Conservation (phyloP, 2,329 filamentous ascomycete genomes). For the Colletotrichum sp. region DNA sequence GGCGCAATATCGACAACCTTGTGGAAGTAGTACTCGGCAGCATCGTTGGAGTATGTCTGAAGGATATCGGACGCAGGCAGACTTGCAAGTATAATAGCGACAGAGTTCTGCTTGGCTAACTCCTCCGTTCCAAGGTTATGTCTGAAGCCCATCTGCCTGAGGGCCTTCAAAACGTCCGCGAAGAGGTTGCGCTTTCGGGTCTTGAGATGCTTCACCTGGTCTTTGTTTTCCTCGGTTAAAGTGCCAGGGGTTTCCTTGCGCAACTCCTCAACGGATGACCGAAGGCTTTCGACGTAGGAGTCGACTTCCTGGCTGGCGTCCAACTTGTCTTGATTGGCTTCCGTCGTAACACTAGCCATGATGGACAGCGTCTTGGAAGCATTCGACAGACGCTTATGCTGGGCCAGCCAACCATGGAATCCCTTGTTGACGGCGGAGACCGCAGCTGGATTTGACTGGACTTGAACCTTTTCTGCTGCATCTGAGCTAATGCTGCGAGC, state of each 20-base stretch:
- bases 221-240: conserved; percentile 88
- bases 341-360: conserved; percentile 68
- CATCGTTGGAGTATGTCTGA: conserved; percentile 32
- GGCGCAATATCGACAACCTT: conserved; percentile 77
- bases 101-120: conserved; percentile 74
- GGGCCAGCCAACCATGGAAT: conserved; percentile 43
- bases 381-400: conserved; percentile 73
- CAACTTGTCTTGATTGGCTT: not conserved
- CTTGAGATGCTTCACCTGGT: conserved; percentile 86
- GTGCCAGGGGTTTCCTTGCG: conserved; percentile 81
- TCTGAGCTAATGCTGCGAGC: not conserved
- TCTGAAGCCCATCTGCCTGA: conserved; percentile 89
- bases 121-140: conserved; percentile 79
- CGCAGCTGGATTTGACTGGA: conserved; percentile 23
- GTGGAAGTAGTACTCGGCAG: conserved; percentile 77
- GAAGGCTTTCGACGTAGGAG: conserved; percentile 71
- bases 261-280: conserved; percentile 72
- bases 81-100: conserved; percentile 70
- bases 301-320: conserved; percentile 48
- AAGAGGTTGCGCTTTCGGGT: conserved; percentile 88
- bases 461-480: conserved; percentile 25
- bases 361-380: conserved; percentile 71
- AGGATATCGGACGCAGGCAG: conserved; percentile 27
- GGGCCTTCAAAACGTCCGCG: conserved; percentile 81
- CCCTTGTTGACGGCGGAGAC: conserved; percentile 34